Percentiles rank a stretch among this genome's conserved stretches.
Evolutionary conservation across 31 red algal species (phyloP).

Genomic region (Odonthalia washingtoniensis): DNA sequence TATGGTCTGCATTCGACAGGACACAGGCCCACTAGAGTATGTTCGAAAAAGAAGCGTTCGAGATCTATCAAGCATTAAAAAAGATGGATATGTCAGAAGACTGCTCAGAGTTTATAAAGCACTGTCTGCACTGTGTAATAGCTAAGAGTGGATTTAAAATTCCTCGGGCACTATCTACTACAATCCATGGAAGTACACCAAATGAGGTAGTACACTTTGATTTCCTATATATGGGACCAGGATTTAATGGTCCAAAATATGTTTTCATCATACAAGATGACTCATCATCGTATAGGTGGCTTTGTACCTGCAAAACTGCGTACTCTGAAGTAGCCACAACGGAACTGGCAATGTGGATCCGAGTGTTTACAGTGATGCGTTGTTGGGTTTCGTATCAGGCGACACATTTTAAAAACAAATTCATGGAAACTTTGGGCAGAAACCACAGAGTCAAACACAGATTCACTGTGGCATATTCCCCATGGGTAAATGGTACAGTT

Average conservation of each 20-base stretch:
- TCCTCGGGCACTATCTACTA: slow-evolving; percentile 6
- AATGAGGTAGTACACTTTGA: slow-evolving; percentile 64
- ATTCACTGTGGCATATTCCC: too few species aligned
- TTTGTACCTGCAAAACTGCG: not conserved
- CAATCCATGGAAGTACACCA: slow-evolving; percentile 29
- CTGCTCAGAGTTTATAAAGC: not conserved
- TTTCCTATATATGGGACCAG: slow-evolving; percentile 34
- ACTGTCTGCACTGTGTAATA: slow-evolving; percentile 28
- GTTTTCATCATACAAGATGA: slow-evolving; percentile 43
- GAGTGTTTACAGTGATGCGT: slow-evolving; percentile 5
- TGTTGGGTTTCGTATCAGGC: slow-evolving; percentile 41
- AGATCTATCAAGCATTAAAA: not conserved
- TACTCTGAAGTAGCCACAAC: not conserved
- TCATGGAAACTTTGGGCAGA: not conserved
- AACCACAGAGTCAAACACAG: too few species aligned
- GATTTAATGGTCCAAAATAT: not conserved
- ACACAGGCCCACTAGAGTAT: not conserved
- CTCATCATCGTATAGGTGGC: slow-evolving; percentile 27
- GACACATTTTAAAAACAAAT: slow-evolving; percentile 20
- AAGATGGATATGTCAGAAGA: not conserved
- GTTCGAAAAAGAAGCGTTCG: slow-evolving; percentile 43
- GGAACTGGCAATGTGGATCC: not conserved
- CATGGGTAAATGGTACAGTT: slow-evolving; percentile 64
- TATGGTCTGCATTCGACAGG: not conserved
- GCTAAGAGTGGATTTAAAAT: slow-evolving; percentile 3